Conservation (phyloP, 2,329 filamentous ascomycete species). For the Epichloe festucae region DNA sequence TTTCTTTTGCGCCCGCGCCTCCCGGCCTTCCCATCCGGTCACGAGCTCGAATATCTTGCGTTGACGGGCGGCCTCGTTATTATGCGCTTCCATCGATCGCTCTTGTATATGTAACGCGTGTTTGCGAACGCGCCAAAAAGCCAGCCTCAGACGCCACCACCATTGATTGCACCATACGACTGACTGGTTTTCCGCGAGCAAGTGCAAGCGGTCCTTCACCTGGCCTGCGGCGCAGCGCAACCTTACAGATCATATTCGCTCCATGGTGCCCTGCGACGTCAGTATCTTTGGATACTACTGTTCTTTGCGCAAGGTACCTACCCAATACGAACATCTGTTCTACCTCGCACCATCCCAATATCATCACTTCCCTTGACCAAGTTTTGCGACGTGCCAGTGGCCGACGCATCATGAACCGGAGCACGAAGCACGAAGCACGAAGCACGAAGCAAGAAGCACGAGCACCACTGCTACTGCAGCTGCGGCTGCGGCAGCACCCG, state of each 20-base stretch:
- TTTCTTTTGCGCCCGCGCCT: background rate
- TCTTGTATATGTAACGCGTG: background rate
- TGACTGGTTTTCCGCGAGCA: background rate
- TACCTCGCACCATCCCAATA: constrained; percentile 2
- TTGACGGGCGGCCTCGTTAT: background rate
- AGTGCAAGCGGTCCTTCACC: constrained; percentile 5
- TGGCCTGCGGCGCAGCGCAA: background rate
- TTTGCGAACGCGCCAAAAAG: background rate
- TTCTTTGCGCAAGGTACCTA: constrained; percentile 8
- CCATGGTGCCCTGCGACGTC: background rate
- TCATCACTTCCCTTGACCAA: constrained; percentile 7
- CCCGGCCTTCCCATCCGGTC: background rate
- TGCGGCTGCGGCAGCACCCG: background rate
- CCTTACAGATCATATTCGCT: background rate
- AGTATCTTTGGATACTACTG: background rate
- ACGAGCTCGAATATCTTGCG: background rate
- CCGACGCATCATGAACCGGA: constrained; percentile 5
- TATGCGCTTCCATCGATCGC: background rate
- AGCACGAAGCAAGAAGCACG: no score
- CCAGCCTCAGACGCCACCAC: background rate
- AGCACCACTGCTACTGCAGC: background rate
- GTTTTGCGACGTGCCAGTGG: background rate
- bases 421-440: no score
- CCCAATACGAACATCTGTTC: constrained; percentile 11
- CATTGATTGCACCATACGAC: background rate